Conservation (phyloP, 331 rosid species). For the Quercus lobata region DNA sequence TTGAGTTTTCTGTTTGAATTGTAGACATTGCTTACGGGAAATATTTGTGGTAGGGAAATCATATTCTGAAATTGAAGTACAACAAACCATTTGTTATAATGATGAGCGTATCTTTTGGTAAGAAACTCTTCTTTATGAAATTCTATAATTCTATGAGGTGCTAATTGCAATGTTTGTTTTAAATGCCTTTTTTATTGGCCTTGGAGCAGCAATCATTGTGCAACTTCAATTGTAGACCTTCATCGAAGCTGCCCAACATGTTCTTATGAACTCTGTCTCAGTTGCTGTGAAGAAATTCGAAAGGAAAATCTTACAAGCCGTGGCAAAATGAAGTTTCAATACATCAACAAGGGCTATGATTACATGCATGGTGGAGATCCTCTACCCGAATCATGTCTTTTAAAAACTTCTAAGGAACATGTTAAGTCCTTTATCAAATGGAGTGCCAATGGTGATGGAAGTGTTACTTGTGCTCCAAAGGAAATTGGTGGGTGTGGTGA, state of each 20-base stretch:
- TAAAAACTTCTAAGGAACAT: constrained; percentile 21
- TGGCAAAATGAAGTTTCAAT: constrained; percentile 49
- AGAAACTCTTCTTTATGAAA: constrained; percentile 11
- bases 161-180: neutral
- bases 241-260: constrained; percentile 78
- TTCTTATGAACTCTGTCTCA: constrained; percentile 69
- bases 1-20: constrained; percentile 7
- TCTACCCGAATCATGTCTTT: constrained; percentile 19
- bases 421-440: constrained; percentile 26
- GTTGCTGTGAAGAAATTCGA: constrained; percentile 71
- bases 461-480: constrained; percentile 53
- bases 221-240: constrained; percentile 78
- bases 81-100: constrained; percentile 42
- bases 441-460: constrained; percentile 43
- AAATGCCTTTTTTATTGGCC: constrained; percentile 7
- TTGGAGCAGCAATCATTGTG: constrained; percentile 72
- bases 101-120: constrained; percentile 83
- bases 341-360: constrained; percentile 52
- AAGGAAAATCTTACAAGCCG: constrained; percentile 42
- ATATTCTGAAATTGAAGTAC: constrained; percentile 37
- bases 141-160: constrained; percentile 4
- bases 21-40: constrained; percentile 10
- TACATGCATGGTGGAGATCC: constrained; percentile 79
- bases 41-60: constrained; percentile 40
- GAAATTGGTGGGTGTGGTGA: constrained; percentile 61